phyloP scores from a whole-genome alignment of 768 basidiomycete genomes.

The Roridomyces roridus region DNA sequence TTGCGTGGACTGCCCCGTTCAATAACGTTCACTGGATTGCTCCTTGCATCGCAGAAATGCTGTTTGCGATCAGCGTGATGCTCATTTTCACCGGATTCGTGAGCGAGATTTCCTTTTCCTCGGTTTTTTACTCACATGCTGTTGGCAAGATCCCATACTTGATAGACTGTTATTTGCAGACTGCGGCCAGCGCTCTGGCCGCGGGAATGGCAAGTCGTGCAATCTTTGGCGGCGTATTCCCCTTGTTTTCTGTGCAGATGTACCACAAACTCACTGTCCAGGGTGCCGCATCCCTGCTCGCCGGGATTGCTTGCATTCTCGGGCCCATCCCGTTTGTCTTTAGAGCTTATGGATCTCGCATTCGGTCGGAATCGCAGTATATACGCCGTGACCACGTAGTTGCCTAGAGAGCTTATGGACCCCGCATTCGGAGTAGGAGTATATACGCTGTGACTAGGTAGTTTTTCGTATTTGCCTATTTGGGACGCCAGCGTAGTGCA shows the following conservation, averaged over 20 bases:
- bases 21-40: constrained; percentile 17
- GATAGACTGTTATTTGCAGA: constrained; percentile 21
- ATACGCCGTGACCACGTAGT: too few relatives aligned
- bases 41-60: constrained; percentile 20
- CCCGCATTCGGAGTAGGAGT: too few relatives aligned
- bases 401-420: too few relatives aligned
- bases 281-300: constrained; percentile 18
- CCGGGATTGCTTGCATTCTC: constrained; percentile 16
- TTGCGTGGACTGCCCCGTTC: constrained; percentile 25
- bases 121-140: too few relatives aligned
- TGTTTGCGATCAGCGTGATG: constrained; percentile 17
- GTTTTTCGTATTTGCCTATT: too few relatives aligned
- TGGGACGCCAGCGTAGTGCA: too few relatives aligned
- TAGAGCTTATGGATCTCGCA: constrained; percentile 20
- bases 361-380: constrained; percentile 38
- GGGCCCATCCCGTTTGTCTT: constrained; percentile 23
- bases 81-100: constrained; percentile 25
- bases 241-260: constrained; percentile 23
- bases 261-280: constrained; percentile 18
- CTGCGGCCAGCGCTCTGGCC: constrained; percentile 20
- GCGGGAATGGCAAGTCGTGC: constrained; percentile 21
- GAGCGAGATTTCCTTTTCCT: too few relatives aligned
- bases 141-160: constrained; percentile 21
- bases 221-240: constrained; percentile 20
- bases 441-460: too few relatives aligned